A percentile compares a stretch with the other conserved stretches of the same genome.
Evolutionary conservation across 2,329 filamentous ascomycete genomes (phyloP).

Genomic region (Phialophora chinensis): DNA sequence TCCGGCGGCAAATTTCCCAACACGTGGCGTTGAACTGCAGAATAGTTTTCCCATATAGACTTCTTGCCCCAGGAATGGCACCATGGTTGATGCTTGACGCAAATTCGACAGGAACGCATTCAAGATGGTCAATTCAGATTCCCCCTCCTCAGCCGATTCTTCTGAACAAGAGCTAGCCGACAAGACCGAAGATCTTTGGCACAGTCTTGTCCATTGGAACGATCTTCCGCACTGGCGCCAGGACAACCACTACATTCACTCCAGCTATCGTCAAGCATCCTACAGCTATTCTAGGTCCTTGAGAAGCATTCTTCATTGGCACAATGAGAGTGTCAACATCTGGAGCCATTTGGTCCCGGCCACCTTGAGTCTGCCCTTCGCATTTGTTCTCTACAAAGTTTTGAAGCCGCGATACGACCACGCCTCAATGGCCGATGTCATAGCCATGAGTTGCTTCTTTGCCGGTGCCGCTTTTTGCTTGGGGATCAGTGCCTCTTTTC

Average conservation of each 20-base stretch:
- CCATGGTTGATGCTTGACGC: neutral
- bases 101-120: neutral
- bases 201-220: slow-evolving; percentile 51
- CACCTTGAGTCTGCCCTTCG: slow-evolving; percentile 47
- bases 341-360: slow-evolving; percentile 74
- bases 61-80: neutral
- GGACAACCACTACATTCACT: slow-evolving; percentile 73
- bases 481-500: slow-evolving; percentile 83
- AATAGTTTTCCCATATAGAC: neutral
- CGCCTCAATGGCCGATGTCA: slow-evolving; percentile 67
- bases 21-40: too few species aligned
- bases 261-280: slow-evolving; percentile 68
- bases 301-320: slow-evolving; percentile 65
- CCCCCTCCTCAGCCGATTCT: neutral
- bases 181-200: slow-evolving; percentile 42
- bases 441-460: slow-evolving; percentile 80
- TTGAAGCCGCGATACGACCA: slow-evolving; percentile 70
- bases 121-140: neutral
- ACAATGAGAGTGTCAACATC: slow-evolving; percentile 75
- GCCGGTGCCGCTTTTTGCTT: slow-evolving; percentile 73
- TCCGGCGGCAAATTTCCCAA: too few species aligned
- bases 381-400: slow-evolving; percentile 62
- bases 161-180: slow-evolving; percentile 16
- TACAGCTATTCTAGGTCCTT: slow-evolving; percentile 66
- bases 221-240: slow-evolving; percentile 61